Percentiles rank a stretch among this genome's conserved stretches.
phyloP scores from a whole-genome alignment of 2,329 filamentous ascomycete genomes.

The Drechslera avenae region DNA sequence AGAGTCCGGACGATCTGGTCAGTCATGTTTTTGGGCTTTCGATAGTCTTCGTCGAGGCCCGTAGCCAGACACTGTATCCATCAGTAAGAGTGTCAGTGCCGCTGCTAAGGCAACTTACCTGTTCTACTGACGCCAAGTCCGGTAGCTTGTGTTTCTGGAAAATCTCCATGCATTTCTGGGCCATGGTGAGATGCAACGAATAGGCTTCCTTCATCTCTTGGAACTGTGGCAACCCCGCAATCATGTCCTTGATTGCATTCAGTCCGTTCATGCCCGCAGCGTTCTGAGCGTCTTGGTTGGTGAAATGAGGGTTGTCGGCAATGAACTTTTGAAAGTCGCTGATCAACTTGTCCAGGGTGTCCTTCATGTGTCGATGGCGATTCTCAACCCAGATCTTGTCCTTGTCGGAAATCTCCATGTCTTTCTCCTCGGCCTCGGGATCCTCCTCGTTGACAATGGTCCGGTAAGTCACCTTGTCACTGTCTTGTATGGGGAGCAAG shows the following conservation, averaged over 20 bases:
- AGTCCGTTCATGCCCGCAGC: slow-evolving; percentile 81
- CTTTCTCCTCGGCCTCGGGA: slow-evolving; percentile 75
- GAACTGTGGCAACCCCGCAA: slow-evolving; percentile 91
- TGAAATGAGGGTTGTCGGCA: slow-evolving; percentile 89
- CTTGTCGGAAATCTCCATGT: slow-evolving; percentile 87
- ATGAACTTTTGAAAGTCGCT: slow-evolving; percentile 92
- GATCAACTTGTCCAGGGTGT: slow-evolving; percentile 92
- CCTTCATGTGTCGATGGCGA: slow-evolving; percentile 95
- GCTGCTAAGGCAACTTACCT: slow-evolving; percentile 53
- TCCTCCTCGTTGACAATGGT: slow-evolving; percentile 78
- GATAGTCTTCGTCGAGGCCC: slow-evolving; percentile 88
- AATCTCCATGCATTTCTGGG: slow-evolving; percentile 93
- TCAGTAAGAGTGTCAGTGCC: background rate
- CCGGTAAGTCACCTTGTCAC: slow-evolving; percentile 84
- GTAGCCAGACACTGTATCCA: slow-evolving; percentile 72
- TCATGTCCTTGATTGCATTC: slow-evolving; percentile 95
- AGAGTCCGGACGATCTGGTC: slow-evolving; percentile 86
- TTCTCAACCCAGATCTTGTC: slow-evolving; percentile 97
- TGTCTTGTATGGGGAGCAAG: slow-evolving; percentile 83
- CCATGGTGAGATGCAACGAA: slow-evolving; percentile 93
- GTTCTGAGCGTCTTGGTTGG: slow-evolving; percentile 70
- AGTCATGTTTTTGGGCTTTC: slow-evolving; percentile 86
- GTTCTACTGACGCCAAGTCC: slow-evolving; percentile 86
- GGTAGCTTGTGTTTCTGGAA: slow-evolving; percentile 85
- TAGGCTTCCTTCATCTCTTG: slow-evolving; percentile 95